Conservation (phyloP, 1,139 yeast species). For the Pichia sp. region DNA sequence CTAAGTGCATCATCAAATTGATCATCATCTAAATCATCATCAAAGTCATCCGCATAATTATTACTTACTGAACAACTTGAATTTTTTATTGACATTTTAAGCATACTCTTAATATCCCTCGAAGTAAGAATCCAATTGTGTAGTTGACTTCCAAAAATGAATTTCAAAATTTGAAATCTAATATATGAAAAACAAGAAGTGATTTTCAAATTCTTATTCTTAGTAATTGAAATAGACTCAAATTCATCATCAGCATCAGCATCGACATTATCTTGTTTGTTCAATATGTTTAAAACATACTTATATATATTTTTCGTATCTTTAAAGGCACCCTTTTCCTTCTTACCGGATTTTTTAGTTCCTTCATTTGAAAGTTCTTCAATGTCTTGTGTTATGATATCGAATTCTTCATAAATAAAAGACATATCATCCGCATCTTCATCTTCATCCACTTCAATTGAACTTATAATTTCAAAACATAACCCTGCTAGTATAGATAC, state of each 20-base stretch:
- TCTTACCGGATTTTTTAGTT: conserved; percentile 51
- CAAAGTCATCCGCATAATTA: neutral
- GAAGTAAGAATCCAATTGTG: conserved; percentile 40
- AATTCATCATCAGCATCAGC: conserved; percentile 37
- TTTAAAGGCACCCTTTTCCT: conserved; percentile 48
- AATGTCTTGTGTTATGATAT: conserved; percentile 39
- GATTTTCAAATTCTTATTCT: conserved; percentile 52
- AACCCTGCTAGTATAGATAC: conserved; percentile 58
- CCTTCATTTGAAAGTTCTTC: conserved; percentile 46
- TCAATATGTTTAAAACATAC: conserved; percentile 47
- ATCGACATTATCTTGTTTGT: conserved; percentile 23
- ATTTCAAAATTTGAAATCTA: conserved; percentile 56
- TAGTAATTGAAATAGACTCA: conserved; percentile 34
- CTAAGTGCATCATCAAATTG: neutral
- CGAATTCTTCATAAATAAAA: conserved; percentile 25
- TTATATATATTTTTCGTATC: conserved; percentile 57
- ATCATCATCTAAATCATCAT: conserved; percentile 4
- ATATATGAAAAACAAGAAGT: conserved; percentile 62
- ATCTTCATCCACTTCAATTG: conserved; percentile 3
- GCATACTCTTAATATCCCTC: conserved; percentile 12
- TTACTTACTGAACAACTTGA: neutral
- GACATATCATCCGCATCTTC: conserved; percentile 32
- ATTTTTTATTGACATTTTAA: conserved; percentile 12
- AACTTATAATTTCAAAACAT: conserved; percentile 46
- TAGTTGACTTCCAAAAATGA: conserved; percentile 67